Evolutionary conservation across 768 basidiomycete genomes (phyloP).

Genomic region (Xerocomus spinulosus): DNA sequence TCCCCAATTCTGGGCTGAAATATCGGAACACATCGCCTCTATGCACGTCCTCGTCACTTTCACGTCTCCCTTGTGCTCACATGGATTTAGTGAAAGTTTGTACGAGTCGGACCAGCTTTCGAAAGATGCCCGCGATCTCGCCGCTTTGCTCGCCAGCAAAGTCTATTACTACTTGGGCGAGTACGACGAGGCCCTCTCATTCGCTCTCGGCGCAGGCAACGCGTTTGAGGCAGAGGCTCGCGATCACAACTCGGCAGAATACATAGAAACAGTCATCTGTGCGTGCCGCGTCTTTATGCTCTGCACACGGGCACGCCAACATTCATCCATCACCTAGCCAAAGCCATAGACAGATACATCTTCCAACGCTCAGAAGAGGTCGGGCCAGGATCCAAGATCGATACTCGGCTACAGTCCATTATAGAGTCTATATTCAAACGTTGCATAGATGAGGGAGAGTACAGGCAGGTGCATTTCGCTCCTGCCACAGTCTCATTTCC

Average conservation of each 20-base stretch:
- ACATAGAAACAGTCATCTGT: slow-evolving; percentile 94
- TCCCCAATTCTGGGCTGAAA: slow-evolving; percentile 97
- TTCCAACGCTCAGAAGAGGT: slow-evolving; percentile 56
- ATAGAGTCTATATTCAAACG: slow-evolving; percentile 87
- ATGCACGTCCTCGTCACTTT: slow-evolving; percentile 55
- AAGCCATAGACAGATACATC: slow-evolving; percentile 94
- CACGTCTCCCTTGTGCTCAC: slow-evolving; percentile 9
- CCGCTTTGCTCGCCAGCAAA: slow-evolving; percentile 93
- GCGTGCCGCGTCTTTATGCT: slow-evolving; percentile 33
- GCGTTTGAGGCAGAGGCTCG: slow-evolving; percentile 77
- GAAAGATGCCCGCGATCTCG: slow-evolving; percentile 68
- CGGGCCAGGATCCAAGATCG: slow-evolving; percentile 55
- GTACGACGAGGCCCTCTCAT: slow-evolving; percentile 92
- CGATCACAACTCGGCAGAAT: slow-evolving; percentile 69
- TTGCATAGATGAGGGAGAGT: slow-evolving; percentile 86
- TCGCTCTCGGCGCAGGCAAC: slow-evolving; percentile 85
- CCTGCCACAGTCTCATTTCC: not conserved
- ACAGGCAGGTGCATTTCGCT: slow-evolving; percentile 64
- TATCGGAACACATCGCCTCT: slow-evolving; percentile 86
- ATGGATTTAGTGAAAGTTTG: slow-evolving; percentile 66
- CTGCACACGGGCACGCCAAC: not conserved
- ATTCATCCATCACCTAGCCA: slow-evolving; percentile 49
- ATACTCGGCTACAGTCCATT: slow-evolving; percentile 72
- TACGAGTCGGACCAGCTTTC: slow-evolving; percentile 82
- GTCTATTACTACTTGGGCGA: slow-evolving; percentile 96